phyloP scores from a whole-genome alignment of 441 rosid species.

The Biscutella laevigata region DNA sequence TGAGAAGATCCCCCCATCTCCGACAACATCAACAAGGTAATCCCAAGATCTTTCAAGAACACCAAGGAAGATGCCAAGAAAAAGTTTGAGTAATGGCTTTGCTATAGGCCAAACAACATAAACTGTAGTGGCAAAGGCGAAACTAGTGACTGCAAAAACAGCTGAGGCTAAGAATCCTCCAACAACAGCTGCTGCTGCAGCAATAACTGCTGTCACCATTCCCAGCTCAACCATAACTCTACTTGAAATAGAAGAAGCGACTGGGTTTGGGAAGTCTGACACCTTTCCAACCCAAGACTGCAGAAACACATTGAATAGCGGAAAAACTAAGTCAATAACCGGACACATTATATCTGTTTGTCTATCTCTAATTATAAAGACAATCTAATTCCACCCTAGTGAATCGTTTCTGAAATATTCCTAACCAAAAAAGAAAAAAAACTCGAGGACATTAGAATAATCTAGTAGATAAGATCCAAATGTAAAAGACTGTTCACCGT shows the following conservation, averaged over 20 bases:
- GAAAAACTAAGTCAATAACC: slow-evolving; percentile 8
- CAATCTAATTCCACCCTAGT: not conserved
- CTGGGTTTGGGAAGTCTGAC: slow-evolving; percentile 72
- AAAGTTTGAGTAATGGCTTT: slow-evolving; percentile 60
- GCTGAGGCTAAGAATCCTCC: slow-evolving; percentile 92
- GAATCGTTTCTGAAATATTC: not conserved
- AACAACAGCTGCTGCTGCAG: slow-evolving; percentile 73
- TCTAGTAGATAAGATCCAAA: slow-evolving; percentile 20
- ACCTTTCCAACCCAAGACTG: slow-evolving; percentile 75
- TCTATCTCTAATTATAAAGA: not conserved
- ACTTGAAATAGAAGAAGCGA: slow-evolving; percentile 93
- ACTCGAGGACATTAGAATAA: not conserved
- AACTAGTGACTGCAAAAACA: slow-evolving; percentile 78
- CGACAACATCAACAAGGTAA: slow-evolving; percentile 47
- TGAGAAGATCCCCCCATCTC: slow-evolving; percentile 60
- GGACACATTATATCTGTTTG: not conserved
- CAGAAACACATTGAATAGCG: slow-evolving; percentile 20
- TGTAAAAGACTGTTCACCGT: slow-evolving; percentile 43
- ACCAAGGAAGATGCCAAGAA: slow-evolving; percentile 41
- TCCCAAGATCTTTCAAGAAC: slow-evolving; percentile 57
- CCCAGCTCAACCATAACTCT: slow-evolving; percentile 93
- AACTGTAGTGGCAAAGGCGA: slow-evolving; percentile 51
- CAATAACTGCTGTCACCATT: slow-evolving; percentile 77
- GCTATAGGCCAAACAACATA: slow-evolving; percentile 79
- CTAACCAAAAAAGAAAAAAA: not conserved